Evolutionary conservation across 305 asterid genomes (phyloP).

Genomic region (Ilex paraguariensis): DNA sequence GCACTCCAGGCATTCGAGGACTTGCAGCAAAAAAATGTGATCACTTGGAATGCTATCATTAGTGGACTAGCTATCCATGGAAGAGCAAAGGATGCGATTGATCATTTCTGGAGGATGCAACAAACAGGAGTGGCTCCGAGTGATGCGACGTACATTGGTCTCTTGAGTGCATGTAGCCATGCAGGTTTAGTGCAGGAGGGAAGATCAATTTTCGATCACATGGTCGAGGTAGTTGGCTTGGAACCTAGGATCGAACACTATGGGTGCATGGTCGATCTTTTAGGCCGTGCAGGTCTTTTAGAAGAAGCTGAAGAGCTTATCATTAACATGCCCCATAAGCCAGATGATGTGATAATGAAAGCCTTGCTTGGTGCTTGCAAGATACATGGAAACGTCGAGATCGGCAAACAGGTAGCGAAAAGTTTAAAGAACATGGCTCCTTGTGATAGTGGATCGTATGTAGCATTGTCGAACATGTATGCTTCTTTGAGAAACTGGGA

Average conservation of each 20-base stretch:
- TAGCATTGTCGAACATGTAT: conserved; percentile 2
- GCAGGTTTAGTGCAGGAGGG: conserved; percentile 2
- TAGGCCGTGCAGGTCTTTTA: conserved; percentile 1
- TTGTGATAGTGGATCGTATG: not conserved
- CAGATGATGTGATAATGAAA: conserved; percentile 4
- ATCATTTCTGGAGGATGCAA: conserved; percentile 1
- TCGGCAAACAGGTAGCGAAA: not conserved
- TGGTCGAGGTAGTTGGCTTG: not conserved
- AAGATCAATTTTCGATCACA: not conserved
- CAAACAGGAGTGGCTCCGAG: not conserved
- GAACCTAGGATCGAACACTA: not conserved
- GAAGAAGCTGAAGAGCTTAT: not conserved
- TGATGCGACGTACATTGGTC: conserved; percentile 1
- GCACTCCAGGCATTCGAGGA: conserved; percentile 46
- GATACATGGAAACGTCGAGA: not conserved
- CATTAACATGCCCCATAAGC: not conserved
- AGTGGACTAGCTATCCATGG: not conserved
- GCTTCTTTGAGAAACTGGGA: conserved; percentile 2
- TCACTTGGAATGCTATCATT: conserved; percentile 2
- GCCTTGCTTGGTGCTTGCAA: conserved; percentile 7
- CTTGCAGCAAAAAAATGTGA: conserved; percentile 30
- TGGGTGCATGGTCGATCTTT: not conserved
- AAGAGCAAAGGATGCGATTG: conserved; percentile 2
- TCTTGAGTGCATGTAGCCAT: conserved; percentile 3
- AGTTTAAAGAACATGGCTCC: conserved; percentile 1